Percentiles rank a stretch among this genome's conserved stretches.
Evolutionary conservation across 106 monocot genomes (phyloP).

Genomic region (Dendrobium nobile): DNA sequence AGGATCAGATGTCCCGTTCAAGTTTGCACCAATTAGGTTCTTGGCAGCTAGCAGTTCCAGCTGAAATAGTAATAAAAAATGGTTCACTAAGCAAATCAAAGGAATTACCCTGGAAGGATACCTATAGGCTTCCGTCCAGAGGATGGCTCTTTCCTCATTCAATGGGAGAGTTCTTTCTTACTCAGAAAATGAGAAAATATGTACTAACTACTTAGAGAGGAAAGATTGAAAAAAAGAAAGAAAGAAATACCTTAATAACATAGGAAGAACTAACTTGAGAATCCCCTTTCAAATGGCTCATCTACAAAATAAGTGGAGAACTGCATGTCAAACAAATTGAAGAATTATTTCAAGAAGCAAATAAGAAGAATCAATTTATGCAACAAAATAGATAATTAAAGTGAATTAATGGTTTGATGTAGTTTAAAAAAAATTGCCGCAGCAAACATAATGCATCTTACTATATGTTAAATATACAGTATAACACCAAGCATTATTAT

Average conservation of each 20-base stretch:
- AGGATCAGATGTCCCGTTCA: conserved; percentile 97
- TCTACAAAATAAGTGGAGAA: conserved; percentile 72
- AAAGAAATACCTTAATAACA: conserved; percentile 16
- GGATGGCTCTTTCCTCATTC: not conserved
- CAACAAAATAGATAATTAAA: not conserved
- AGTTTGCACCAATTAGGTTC: conserved; percentile 80
- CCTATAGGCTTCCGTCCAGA: not conserved
- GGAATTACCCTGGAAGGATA: not conserved
- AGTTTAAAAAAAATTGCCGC: not conserved
- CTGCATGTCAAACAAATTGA: conserved; percentile 48
- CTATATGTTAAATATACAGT: not conserved
- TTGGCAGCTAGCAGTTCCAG: conserved; percentile 89
- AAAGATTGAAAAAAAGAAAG: not conserved
- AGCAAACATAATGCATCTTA: not conserved
- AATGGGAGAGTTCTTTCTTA: not conserved
- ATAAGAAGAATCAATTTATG: conserved; percentile 5
- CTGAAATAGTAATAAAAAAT: conserved; percentile 32
- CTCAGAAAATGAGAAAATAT: not conserved
- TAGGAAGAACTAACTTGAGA: conserved; percentile 44
- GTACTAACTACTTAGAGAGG: not conserved
- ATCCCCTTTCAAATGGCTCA: conserved; percentile 46
- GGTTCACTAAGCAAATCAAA: conserved; percentile 1
- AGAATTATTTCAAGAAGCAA: conserved; percentile 22
- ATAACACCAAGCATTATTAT: not conserved
- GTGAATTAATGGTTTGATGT: not conserved